Conservation (phyloP, 1,284 basidiomycete genomes). For the Cutaneotrichosporon curvatum region DNA sequence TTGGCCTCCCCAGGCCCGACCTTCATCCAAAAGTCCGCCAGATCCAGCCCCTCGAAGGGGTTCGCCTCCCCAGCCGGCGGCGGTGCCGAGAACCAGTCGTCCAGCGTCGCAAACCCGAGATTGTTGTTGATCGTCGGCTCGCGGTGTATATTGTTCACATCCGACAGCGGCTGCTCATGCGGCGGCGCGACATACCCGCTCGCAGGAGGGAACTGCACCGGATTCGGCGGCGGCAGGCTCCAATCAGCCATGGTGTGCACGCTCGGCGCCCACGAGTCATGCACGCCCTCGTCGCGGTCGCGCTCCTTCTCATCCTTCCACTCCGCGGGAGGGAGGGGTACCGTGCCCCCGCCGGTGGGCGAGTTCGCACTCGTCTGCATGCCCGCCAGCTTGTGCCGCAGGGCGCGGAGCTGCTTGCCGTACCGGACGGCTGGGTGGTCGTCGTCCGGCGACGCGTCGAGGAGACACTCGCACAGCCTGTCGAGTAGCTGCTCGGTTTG, state of each 20-base stretch:
- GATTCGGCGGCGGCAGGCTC: background rate
- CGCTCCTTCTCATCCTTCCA: background rate
- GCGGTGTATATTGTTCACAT: conserved; percentile 13
- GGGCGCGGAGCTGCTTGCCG: conserved; percentile 31
- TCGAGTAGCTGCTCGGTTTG: conserved; percentile 35
- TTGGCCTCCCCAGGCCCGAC: conserved; percentile 52
- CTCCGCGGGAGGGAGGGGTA: conserved; percentile 19
- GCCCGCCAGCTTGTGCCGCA: conserved; percentile 32
- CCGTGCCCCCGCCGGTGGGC: conserved; percentile 27
- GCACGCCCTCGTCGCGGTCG: background rate
- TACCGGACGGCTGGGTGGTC: conserved; percentile 42
- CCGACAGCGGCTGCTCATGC: conserved; percentile 29
- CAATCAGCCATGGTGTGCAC: too few relatives aligned
- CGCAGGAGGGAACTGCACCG: conserved; percentile 20
- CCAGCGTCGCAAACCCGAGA: conserved; percentile 33
- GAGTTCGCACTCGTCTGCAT: conserved; percentile 26
- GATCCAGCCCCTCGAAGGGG: conserved; percentile 30
- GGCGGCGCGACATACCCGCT: conserved; percentile 21
- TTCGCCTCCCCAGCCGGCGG: conserved; percentile 1
- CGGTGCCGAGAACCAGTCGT: conserved; percentile 33
- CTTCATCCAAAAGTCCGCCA: conserved; percentile 55
- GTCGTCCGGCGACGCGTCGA: conserved; percentile 31
- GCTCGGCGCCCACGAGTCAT: too few relatives aligned
- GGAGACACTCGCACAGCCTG: conserved; percentile 33
- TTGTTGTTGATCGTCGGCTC: conserved; percentile 14